A percentile compares a stretch with the other conserved stretches of the same genome.
These are phyloP conservation scores for Polyplosphaeria fusca DNA, from an alignment of 495 filamentous ascomycete genomes.

Conservation along the genomic window DNA sequence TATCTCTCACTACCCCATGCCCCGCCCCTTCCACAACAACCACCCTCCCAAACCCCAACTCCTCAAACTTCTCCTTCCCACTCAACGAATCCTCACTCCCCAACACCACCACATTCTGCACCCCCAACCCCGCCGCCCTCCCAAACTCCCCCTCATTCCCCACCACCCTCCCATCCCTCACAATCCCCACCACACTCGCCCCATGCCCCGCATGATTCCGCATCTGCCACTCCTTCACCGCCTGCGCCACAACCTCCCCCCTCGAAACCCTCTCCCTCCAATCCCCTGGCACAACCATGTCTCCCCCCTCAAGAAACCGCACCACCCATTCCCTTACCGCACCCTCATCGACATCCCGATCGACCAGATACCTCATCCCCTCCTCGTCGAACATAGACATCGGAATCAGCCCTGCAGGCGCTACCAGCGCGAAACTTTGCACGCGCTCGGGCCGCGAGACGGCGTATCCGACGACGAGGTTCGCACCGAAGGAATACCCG, in stretches of 20 bases:
- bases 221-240: slow-evolving; percentile 47
- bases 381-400: neutral
- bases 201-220: slow-evolving; percentile 45
- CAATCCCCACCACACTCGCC: slow-evolving; percentile 46
- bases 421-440: slow-evolving; percentile 29
- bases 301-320: slow-evolving; percentile 42
- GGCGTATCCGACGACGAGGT: slow-evolving; percentile 24
- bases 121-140: slow-evolving; percentile 33
- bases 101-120: slow-evolving; percentile 40
- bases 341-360: slow-evolving; percentile 27
- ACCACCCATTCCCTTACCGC: slow-evolving; percentile 40
- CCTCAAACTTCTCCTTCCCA: slow-evolving; percentile 36
- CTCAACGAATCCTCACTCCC: slow-evolving; percentile 47
- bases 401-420: slow-evolving; percentile 34
- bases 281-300: slow-evolving; percentile 41
- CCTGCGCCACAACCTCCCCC: slow-evolving; percentile 48
- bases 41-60: slow-evolving; percentile 43
- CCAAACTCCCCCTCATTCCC: slow-evolving; percentile 44
- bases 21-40: slow-evolving; percentile 41
- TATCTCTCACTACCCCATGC: slow-evolving; percentile 44
- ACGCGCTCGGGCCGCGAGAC: slow-evolving; percentile 25
- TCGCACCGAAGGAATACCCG: slow-evolving; percentile 36
- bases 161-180: slow-evolving; percentile 45
- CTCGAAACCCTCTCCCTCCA: slow-evolving; percentile 46
- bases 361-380: slow-evolving; percentile 1